phyloP scores from a whole-genome alignment of 1,284 basidiomycete species.

The Cutaneotrichosporon sp. region DNA sequence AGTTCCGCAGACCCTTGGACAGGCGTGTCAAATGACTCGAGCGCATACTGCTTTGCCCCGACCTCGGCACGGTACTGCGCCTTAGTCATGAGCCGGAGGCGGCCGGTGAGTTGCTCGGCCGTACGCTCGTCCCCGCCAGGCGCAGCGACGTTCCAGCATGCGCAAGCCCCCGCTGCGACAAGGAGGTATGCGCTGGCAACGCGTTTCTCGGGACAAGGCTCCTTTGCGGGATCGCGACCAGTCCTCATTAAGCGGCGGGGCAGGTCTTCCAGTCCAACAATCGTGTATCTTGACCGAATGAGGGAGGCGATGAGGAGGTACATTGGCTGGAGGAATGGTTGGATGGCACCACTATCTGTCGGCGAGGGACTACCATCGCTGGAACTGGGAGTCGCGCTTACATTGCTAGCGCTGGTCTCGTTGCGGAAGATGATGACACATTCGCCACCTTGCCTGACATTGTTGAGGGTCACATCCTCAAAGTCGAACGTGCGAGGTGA shows the following conservation, averaged over 20 bases:
- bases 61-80: background rate
- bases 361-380: background rate
- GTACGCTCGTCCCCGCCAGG: background rate
- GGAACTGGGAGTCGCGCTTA: background rate
- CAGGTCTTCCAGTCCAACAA: background rate
- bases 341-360: background rate
- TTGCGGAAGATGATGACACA: constrained; percentile 2
- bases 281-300: background rate
- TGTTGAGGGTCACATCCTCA: background rate
- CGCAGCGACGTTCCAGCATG: background rate
- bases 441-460: background rate
- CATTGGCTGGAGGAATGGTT: background rate
- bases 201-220: background rate
- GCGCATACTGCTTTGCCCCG: background rate
- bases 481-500: background rate
- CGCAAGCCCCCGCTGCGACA: background rate
- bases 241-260: background rate
- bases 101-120: background rate
- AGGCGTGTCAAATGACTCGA: background rate
- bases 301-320: background rate
- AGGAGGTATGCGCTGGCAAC: background rate
- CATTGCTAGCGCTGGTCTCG: background rate
- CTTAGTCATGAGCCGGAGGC: background rate
- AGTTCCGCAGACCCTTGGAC: background rate
- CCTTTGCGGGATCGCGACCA: background rate